A percentile compares a stretch with the other conserved stretches of the same genome.
Conservation (phyloP, 2,329 filamentous ascomycete genomes). For the Penicillium corylophilum region DNA sequence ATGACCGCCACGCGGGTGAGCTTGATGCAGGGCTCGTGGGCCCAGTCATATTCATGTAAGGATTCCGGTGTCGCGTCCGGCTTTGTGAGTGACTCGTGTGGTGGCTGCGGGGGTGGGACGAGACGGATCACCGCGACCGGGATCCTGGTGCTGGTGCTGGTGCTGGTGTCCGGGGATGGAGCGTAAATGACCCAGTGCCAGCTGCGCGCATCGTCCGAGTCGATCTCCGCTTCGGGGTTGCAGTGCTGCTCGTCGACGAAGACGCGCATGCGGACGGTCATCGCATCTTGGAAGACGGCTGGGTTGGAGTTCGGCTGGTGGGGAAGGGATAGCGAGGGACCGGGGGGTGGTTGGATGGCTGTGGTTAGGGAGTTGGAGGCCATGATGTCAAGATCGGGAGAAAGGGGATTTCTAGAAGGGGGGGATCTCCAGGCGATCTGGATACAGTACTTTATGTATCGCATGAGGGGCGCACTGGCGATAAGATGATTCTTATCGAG, state of each 20-base stretch:
- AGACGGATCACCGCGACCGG: constrained; percentile 76
- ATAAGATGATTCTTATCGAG: too few species aligned
- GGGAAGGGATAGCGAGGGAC: constrained; percentile 24
- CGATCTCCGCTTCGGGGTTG: constrained; percentile 68
- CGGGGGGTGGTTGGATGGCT: constrained; percentile 28
- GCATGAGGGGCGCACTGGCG: too few species aligned
- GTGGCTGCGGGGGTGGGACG: constrained; percentile 74
- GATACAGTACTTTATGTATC: too few species aligned
- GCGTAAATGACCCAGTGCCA: constrained; percentile 88
- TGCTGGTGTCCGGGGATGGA: too few species aligned
- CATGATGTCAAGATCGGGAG: not conserved
- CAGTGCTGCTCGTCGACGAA: constrained; percentile 59
- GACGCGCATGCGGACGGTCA: constrained; percentile 57
- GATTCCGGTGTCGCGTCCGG: constrained; percentile 15
- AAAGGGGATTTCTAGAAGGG: too few species aligned
- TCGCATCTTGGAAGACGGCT: constrained; percentile 59
- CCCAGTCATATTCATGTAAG: constrained; percentile 53
- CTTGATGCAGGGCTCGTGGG: constrained; percentile 74
- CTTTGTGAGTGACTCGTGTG: constrained; percentile 50
- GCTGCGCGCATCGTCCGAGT: constrained; percentile 73
- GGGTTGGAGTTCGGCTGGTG: constrained; percentile 40
- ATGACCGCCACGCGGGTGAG: constrained; percentile 74
- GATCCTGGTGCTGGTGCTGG: constrained; percentile 42
- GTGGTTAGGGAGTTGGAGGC: constrained; percentile 9
- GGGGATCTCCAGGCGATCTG: too few species aligned